A percentile compares a stretch with the other conserved stretches of the same genome.
Evolutionary conservation across 2,329 filamentous ascomycete genomes (phyloP).

Genomic region (Colletotrichum sublineola): DNA sequence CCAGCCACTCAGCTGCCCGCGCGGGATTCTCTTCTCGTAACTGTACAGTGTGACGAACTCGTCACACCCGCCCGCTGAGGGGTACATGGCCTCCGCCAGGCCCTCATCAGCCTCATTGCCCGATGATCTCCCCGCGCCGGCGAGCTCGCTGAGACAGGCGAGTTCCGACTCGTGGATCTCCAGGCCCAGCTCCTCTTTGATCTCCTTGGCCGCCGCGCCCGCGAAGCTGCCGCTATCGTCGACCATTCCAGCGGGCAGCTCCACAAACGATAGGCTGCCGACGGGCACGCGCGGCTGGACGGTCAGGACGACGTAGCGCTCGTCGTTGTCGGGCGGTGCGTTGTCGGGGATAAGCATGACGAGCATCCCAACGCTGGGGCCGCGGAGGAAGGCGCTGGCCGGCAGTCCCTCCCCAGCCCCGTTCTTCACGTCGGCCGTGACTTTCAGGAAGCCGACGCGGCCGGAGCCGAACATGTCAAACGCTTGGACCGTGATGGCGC

Average conservation of each 20-base stretch:
- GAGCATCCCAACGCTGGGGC: conserved; percentile 72
- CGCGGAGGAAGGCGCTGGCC: conserved; percentile 68
- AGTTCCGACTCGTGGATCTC: conserved; percentile 63
- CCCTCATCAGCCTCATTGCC: conserved; percentile 50
- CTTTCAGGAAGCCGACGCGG: conserved; percentile 70
- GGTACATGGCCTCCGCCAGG: conserved; percentile 65
- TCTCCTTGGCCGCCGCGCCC: conserved; percentile 71
- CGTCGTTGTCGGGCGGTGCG: conserved; percentile 51
- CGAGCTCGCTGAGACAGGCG: conserved; percentile 66
- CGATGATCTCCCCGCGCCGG: conserved; percentile 45
- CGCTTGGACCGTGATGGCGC: conserved; percentile 64
- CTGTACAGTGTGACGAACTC: conserved; percentile 72
- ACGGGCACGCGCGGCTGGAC: conserved; percentile 70
- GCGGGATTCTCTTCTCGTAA: conserved; percentile 65
- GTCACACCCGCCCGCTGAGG: conserved; percentile 71
- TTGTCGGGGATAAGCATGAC: conserved; percentile 69
- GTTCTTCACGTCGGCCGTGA: conserved; percentile 64
- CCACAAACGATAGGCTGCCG: conserved; percentile 66
- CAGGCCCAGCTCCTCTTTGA: conserved; percentile 71
- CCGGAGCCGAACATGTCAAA: conserved; percentile 63
- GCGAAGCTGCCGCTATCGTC: conserved; percentile 67
- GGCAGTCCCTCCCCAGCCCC: conserved; percentile 63
- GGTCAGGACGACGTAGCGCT: conserved; percentile 70
- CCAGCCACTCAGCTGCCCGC: conserved; percentile 66
- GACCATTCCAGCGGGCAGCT: conserved; percentile 72